Evolutionary conservation across 352 stramenopile species (phyloP).

Genomic region (Globisporangium abappressorium): DNA sequence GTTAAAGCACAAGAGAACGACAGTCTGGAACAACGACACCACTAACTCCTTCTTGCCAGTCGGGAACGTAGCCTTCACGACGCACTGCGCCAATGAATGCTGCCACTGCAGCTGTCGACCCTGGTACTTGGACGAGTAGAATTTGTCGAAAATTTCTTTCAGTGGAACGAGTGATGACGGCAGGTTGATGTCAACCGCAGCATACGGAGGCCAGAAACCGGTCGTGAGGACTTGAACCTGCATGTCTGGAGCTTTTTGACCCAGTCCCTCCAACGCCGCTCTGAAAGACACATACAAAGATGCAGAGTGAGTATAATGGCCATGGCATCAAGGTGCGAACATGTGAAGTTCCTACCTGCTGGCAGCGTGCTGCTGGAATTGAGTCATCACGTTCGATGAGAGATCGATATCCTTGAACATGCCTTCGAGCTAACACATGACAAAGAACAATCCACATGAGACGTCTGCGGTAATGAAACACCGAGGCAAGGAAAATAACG

Average conservation of each 20-base stretch:
- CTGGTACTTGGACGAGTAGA: constrained; percentile 88
- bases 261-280: constrained; percentile 44
- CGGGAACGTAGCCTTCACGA: constrained; percentile 86
- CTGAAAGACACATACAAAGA: constrained; percentile 16
- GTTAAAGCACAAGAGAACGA: constrained; percentile 88
- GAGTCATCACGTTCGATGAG: constrained; percentile 92
- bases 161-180: constrained; percentile 54
- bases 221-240: constrained; percentile 97
- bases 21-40: constrained; percentile 86
- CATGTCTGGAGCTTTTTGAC: constrained; percentile 82
- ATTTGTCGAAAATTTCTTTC: constrained; percentile 87
- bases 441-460: neutral
- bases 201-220: constrained; percentile 97
- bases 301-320: neutral
- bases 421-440: constrained; percentile 90
- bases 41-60: constrained; percentile 82
- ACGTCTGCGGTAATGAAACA: neutral
- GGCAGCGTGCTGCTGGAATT: constrained; percentile 82
- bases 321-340: neutral
- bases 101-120: constrained; percentile 90
- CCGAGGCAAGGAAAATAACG: neutral
- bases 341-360: constrained; percentile 46
- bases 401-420: constrained; percentile 99
- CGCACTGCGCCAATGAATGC: constrained; percentile 85
- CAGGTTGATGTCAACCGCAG: constrained; percentile 79